Percentiles rank a stretch among this genome's conserved stretches.
phyloP scores from a whole-genome alignment of 106 monocot species.

The Alisma plantagoaquatica region DNA sequence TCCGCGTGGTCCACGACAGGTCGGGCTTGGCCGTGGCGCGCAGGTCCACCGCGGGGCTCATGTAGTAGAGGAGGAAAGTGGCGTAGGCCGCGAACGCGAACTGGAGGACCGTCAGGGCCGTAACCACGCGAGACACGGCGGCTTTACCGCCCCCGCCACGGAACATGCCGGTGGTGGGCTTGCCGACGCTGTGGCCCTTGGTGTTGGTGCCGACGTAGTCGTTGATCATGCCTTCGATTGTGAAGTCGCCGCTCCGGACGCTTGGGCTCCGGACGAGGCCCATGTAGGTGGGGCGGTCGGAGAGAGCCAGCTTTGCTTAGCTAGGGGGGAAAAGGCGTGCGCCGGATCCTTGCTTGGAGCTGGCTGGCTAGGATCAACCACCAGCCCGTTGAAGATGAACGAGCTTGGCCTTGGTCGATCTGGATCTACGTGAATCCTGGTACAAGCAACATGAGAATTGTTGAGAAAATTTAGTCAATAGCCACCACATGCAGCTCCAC shows the following conservation, averaged over 20 bases:
- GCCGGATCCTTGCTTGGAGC: too few species aligned
- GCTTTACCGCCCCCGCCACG: neutral
- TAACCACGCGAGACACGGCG: slow-evolving; percentile 53
- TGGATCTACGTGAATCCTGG: too few species aligned
- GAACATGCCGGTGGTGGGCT: neutral
- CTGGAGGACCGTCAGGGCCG: slow-evolving; percentile 73
- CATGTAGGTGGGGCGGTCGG: slow-evolving; percentile 17
- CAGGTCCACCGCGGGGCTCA: slow-evolving; percentile 85
- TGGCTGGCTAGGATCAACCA: too few species aligned
- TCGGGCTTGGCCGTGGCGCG: slow-evolving; percentile 59
- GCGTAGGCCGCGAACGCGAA: slow-evolving; percentile 87
- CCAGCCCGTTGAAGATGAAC: too few species aligned
- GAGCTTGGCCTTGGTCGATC: too few species aligned
- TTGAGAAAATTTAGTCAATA: too few species aligned
- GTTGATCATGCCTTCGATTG: slow-evolving; percentile 64
- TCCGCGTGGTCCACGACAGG: slow-evolving; percentile 68
- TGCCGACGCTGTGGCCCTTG: slow-evolving; percentile 12
- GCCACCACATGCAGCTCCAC: too few species aligned
- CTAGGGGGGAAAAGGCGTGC: too few species aligned
- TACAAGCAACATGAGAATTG: too few species aligned
- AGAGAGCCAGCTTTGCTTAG: too few species aligned
- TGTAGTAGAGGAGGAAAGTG: slow-evolving; percentile 97
- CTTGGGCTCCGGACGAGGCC: slow-evolving; percentile 55
- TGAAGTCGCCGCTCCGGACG: slow-evolving; percentile 58
- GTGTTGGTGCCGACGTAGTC: slow-evolving; percentile 52